Conservation (phyloP, 768 basidiomycete species). For the Termitomyces sp. region DNA sequence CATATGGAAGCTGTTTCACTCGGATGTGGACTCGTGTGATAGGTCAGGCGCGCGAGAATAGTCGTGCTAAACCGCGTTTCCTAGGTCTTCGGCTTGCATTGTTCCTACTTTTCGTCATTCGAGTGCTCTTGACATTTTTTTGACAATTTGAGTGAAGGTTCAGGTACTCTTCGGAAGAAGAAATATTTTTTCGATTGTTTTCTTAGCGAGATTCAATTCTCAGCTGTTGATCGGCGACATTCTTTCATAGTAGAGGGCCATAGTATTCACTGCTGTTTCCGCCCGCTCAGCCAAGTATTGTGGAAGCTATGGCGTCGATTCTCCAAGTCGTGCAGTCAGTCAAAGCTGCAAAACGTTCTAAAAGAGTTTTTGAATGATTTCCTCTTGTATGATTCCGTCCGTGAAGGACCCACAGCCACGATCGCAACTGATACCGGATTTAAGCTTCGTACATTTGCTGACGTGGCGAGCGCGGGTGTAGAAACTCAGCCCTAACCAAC, state of each 20-base stretch:
- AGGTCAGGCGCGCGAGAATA: not conserved
- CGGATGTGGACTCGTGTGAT: not conserved
- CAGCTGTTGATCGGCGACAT: not conserved
- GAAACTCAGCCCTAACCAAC: not conserved
- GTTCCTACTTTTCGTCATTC: not conserved
- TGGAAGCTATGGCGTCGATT: not conserved
- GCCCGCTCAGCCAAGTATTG: too few species aligned
- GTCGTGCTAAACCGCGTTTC: not conserved
- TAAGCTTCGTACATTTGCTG: not conserved
- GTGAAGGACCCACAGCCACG: not conserved
- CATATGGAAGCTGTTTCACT: not conserved
- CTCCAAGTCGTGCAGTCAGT: not conserved
- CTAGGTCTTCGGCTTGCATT: not conserved
- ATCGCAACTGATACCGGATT: not conserved
- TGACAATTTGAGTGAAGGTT: not conserved
- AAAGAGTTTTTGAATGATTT: too few species aligned
- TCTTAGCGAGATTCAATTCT: slow-evolving; percentile 1
- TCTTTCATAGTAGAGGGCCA: not conserved
- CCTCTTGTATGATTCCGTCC: not conserved
- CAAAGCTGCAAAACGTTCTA: not conserved
- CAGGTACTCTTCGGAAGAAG: slow-evolving; percentile 8
- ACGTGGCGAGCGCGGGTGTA: not conserved
- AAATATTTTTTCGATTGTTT: not conserved
- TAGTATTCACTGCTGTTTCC: not conserved
- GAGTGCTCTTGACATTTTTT: not conserved